These are phyloP conservation scores for Claviceps africana DNA, from an alignment of 2,329 filamentous ascomycete genomes.

Conservation along the genomic window DNA sequence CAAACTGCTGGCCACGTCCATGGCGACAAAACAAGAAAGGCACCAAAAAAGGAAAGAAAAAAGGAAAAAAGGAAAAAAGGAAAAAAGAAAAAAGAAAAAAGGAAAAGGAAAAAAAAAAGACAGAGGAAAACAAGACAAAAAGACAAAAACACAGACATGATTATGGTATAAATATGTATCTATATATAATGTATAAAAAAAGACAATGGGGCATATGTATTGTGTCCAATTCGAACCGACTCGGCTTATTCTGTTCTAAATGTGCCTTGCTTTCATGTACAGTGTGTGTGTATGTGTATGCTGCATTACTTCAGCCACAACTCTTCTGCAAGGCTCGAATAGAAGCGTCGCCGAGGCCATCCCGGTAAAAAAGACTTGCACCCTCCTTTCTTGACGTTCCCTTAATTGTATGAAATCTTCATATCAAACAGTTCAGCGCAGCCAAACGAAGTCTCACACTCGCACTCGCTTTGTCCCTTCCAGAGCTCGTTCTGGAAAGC, in stretches of 20 bases:
- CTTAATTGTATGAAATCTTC: background rate
- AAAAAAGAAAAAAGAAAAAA: background rate
- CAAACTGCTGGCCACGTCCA: background rate
- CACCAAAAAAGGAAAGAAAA: background rate
- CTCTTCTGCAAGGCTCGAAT: background rate
- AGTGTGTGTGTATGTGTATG: background rate
- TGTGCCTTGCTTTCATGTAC: conserved; percentile 13
- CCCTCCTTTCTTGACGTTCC: background rate
- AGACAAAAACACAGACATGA: background rate
- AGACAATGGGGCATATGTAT: background rate
- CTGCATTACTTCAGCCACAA: background rate
- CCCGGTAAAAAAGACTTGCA: background rate
- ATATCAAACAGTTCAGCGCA: conserved; percentile 16
- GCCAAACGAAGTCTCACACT: conserved; percentile 74
- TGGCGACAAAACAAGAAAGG: background rate
- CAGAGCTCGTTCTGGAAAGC: conserved; percentile 65
- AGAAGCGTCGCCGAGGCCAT: background rate
- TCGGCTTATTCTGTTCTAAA: conserved; percentile 4
- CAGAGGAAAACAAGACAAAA: background rate
- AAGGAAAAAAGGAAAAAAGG: background rate
- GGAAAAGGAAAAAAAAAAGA: background rate
- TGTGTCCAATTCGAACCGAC: conserved; percentile 9
- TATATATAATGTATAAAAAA: too few species aligned
- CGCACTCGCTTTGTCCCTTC: conserved; percentile 58
- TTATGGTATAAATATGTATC: too few species aligned